A percentile compares a stretch with the other conserved stretches of the same genome.
Conservation (phyloP, 2,329 filamentous ascomycete genomes). For the Epichloe brachyelytri region DNA sequence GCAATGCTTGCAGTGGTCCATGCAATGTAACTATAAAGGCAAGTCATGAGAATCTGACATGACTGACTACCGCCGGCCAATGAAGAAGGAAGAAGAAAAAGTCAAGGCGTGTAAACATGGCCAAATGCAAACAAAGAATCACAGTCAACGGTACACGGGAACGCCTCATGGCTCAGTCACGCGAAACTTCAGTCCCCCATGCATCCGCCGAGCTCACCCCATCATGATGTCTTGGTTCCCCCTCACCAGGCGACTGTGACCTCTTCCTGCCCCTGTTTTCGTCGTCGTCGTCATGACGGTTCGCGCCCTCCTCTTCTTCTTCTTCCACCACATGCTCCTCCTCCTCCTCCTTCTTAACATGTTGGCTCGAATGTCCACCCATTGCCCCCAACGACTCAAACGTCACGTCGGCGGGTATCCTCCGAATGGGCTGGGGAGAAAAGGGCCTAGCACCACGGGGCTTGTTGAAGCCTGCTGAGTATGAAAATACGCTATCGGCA, state of each 20-base stretch:
- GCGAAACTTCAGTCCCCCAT: not conserved
- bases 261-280: not conserved
- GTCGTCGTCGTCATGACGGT: not conserved
- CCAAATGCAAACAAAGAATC: too few relatives aligned
- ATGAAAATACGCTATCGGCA: constrained; percentile 38
- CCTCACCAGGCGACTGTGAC: not conserved
- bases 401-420: constrained; percentile 27
- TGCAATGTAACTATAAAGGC: not conserved
- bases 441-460: constrained; percentile 44
- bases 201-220: not conserved
- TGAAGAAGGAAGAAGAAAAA: not conserved
- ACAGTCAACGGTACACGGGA: too few relatives aligned
- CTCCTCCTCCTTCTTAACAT: not conserved
- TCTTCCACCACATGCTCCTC: constrained; percentile 7
- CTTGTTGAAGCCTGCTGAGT: constrained; percentile 40
- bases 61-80: not conserved
- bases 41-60: not conserved
- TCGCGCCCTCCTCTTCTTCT: not conserved
- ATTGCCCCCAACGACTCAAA: constrained; percentile 24
- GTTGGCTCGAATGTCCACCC: constrained; percentile 4
- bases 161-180: not conserved
- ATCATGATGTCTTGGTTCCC: not conserved
- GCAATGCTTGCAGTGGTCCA: not conserved
- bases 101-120: not conserved
- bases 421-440: constrained; percentile 40